Percentiles rank a stretch among this genome's conserved stretches.
Evolutionary conservation across 306 rosid species (phyloP).

Genomic region (Begonia masoniana): DNA sequence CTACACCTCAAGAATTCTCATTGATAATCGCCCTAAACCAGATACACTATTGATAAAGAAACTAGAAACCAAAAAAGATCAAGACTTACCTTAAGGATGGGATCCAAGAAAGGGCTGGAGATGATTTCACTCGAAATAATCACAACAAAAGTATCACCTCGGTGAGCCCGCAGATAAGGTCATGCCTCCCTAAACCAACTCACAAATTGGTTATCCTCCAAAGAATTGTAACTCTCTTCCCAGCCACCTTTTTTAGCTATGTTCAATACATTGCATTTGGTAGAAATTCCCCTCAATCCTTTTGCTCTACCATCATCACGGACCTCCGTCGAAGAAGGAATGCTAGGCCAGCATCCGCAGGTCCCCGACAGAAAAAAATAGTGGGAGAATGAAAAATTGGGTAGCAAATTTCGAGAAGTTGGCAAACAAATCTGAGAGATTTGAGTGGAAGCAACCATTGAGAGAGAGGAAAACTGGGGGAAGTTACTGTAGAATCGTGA

Average conservation of each 20-base stretch:
- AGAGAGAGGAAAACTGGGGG: too few relatives aligned
- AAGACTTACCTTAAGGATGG: slow-evolving; percentile 67
- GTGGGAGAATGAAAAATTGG: slow-evolving; percentile 4
- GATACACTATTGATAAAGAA: too few relatives aligned
- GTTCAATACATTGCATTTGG: too few relatives aligned
- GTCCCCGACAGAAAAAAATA: slow-evolving; percentile 6
- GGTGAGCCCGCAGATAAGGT: slow-evolving; percentile 85
- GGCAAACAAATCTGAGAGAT: too few relatives aligned
- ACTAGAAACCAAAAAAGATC: background rate
- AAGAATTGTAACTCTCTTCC: slow-evolving; percentile 30
- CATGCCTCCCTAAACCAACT: slow-evolving; percentile 86
- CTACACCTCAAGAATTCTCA: too few relatives aligned
- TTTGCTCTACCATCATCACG: background rate
- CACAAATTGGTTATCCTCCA: slow-evolving; percentile 77
- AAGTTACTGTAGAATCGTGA: too few relatives aligned
- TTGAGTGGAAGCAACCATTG: too few relatives aligned
- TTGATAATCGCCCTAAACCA: too few relatives aligned
- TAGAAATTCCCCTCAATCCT: slow-evolving; percentile 10
- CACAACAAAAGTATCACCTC: slow-evolving; percentile 71
- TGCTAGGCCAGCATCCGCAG: background rate
- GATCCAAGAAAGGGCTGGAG: slow-evolving; percentile 48
- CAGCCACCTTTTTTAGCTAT: slow-evolving; percentile 17
- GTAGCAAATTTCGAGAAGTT: too few relatives aligned
- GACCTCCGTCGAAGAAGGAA: slow-evolving; percentile 1
- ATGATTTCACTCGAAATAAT: slow-evolving; percentile 82